phyloP scores from a whole-genome alignment of 2,329 filamentous ascomycete species.

The Aureobasidium sp. region DNA sequence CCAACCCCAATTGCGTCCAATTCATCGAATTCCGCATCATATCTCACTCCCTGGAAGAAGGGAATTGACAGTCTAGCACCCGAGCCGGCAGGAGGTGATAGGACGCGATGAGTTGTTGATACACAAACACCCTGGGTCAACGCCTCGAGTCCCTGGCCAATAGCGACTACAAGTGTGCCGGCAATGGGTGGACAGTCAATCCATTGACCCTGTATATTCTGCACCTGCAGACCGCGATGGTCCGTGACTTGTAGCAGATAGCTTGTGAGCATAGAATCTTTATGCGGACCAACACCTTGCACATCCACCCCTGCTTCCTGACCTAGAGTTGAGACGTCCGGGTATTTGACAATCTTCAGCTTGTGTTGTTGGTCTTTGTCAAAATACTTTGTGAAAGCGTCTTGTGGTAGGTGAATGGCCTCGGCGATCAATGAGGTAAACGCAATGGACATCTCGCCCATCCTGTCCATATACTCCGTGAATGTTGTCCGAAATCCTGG shows the following conservation, averaged over 20 bases:
- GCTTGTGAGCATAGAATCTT: slow-evolving; percentile 75
- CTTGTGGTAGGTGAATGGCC: slow-evolving; percentile 62
- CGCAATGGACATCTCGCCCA: slow-evolving; percentile 63
- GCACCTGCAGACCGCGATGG: slow-evolving; percentile 75
- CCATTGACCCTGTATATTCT: slow-evolving; percentile 72
- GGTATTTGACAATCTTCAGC: slow-evolving; percentile 50
- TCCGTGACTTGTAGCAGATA: slow-evolving; percentile 73
- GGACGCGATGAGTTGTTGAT: slow-evolving; percentile 72
- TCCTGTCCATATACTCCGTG: slow-evolving; percentile 67
- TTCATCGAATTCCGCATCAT: slow-evolving; percentile 72
- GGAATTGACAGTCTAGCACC: slow-evolving; percentile 74
- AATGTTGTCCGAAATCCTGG: slow-evolving; percentile 63
- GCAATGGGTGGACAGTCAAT: slow-evolving; percentile 71
- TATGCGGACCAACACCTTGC: slow-evolving; percentile 67
- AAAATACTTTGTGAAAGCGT: slow-evolving; percentile 74
- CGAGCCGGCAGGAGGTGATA: slow-evolving; percentile 62
- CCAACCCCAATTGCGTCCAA: slow-evolving; percentile 42
- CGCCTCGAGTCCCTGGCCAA: slow-evolving; percentile 81
- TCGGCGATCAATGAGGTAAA: slow-evolving; percentile 80
- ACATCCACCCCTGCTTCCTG: slow-evolving; percentile 42
- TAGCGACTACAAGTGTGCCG: slow-evolving; percentile 77
- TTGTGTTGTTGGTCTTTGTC: slow-evolving; percentile 69
- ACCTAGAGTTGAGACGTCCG: not conserved
- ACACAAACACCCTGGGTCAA: slow-evolving; percentile 76
- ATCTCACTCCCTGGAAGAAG: slow-evolving; percentile 81